Base-by-base conservation (phyloP, 2,329 filamentous ascomycete species). In the Chaetomiaceae sp. region DNA sequence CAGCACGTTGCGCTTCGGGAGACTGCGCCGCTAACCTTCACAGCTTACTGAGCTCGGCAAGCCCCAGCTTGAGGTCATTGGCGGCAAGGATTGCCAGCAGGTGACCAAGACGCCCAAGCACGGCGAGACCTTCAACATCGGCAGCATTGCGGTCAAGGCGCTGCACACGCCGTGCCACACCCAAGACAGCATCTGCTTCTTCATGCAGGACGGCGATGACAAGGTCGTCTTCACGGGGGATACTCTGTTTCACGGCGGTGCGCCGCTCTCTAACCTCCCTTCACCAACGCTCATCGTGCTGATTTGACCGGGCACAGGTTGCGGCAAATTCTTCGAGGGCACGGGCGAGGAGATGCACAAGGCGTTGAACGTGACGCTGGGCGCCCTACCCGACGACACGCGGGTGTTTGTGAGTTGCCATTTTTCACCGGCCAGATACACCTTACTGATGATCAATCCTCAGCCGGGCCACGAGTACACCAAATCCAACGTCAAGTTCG, bases 81-180 rank as follows among this genome's bases (percentile, higher is more conserved):
- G 91, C 47, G 93, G 93, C 54, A 88, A 84, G 61, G 79, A 95
- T 61, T 96, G 91, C 66, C 76, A 84, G 52, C 78, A 78, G 19
- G 91, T 96, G 38, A 89, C 83, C 19, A 74, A 74, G 57, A 94
- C 85, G 0, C 91, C 91, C 0, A 68, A 70, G 3, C 79, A 97
- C 63, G 81, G 83, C 32, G 80, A 88, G 55, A 79, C 74, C 3
- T 95, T 96, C 73, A 84, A 79, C 53, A 80, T 98, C 52, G 93
- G 93, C 46, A 76, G 77, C 56, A 93, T 98, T 65, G 76, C 78
- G 12, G 84, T 96, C 47, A 91, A 79, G 62, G 86, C 87, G 19
- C 72, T 97, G n/a, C 86, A 97, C 68, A 98, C 93, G 11, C 93
- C 93, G 2, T 98, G 93, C 66, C 93, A 98, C 65, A 98, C 93